These are phyloP conservation scores for Colletotrichum sp. DNA, from an alignment of 2,329 filamentous ascomycete species.

Conservation along the genomic window DNA sequence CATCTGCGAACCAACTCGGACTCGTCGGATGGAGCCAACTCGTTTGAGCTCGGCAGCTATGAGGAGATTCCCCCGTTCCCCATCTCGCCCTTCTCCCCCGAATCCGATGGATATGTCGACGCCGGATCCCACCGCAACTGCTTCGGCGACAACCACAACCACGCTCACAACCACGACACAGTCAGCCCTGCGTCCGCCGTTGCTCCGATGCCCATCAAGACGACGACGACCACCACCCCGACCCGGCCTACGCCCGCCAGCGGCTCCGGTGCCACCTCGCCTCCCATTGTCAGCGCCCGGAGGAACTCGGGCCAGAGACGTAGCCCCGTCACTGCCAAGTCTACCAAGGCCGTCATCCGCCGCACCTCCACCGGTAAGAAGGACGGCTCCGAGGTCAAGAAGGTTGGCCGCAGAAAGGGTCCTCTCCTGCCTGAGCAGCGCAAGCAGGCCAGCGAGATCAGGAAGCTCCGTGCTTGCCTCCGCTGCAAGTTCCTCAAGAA, in stretches of 20 bases:
- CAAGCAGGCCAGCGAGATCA: slow-evolving; percentile 95
- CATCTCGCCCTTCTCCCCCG: slow-evolving; percentile 81
- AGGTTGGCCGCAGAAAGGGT: slow-evolving; percentile 87
- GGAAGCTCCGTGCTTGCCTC: slow-evolving; percentile 90
- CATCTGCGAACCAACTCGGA: slow-evolving; percentile 88
- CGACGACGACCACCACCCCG: slow-evolving; percentile 59
- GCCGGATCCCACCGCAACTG: slow-evolving; percentile 65
- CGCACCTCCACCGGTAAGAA: slow-evolving; percentile 80
- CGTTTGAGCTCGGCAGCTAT: slow-evolving; percentile 76
- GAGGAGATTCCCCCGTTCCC: slow-evolving; percentile 77
- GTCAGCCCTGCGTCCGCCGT: slow-evolving; percentile 73
- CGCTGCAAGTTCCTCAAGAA: slow-evolving; percentile 99
- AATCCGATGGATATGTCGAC: slow-evolving; percentile 77
- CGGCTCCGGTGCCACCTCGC: slow-evolving; percentile 64
- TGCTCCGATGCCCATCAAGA: slow-evolving; percentile 73
- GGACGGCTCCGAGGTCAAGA: slow-evolving; percentile 82
- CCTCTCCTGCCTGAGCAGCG: slow-evolving; percentile 91
- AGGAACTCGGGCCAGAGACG: slow-evolving; percentile 75
- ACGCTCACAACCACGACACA: slow-evolving; percentile 44
- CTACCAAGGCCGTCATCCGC: slow-evolving; percentile 83
- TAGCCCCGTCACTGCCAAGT: slow-evolving; percentile 77
- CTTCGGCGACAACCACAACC: slow-evolving; percentile 59
- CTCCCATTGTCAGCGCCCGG: slow-evolving; percentile 65
- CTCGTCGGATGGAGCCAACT: slow-evolving; percentile 74
- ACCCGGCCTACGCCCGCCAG: slow-evolving; percentile 65